Evolutionary conservation across 1,284 basidiomycete genomes (phyloP).

Genomic region (Cryptococcus sp.): DNA sequence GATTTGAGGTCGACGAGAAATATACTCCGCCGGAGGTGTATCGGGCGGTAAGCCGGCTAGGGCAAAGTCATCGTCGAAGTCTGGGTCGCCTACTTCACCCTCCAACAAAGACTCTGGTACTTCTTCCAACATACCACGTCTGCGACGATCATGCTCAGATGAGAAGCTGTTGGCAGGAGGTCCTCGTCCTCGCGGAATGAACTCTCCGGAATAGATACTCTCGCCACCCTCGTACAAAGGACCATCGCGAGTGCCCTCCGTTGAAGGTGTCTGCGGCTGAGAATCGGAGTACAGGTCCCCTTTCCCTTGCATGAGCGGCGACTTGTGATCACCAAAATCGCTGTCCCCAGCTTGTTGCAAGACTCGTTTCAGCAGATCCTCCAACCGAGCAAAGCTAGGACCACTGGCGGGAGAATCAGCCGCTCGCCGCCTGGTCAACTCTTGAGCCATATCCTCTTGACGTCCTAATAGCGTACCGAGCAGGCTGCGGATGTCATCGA

Average conservation of each 20-base stretch:
- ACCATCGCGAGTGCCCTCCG: constrained; percentile 27
- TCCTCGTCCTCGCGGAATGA: constrained; percentile 17
- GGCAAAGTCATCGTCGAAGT: constrained; percentile 47
- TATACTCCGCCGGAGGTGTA: constrained; percentile 37
- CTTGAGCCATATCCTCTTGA: constrained; percentile 38
- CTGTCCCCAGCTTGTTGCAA: constrained; percentile 35
- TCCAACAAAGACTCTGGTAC: constrained; percentile 40
- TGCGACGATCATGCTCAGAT: constrained; percentile 22
- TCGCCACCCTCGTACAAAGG: constrained; percentile 35
- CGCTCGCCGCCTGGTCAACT: constrained; percentile 27
- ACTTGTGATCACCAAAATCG: constrained; percentile 26
- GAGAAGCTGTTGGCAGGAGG: constrained; percentile 43
- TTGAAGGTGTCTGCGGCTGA: constrained; percentile 8
- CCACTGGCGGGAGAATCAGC: constrained; percentile 27
- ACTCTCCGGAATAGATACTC: constrained; percentile 41
- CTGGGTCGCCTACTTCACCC: constrained; percentile 25
- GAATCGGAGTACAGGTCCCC: constrained; percentile 5
- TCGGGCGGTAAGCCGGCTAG: constrained; percentile 43
- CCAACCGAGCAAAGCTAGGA: constrained; percentile 33
- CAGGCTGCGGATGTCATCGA: constrained; percentile 44
- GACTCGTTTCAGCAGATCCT: constrained; percentile 43
- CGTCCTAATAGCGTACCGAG: constrained; percentile 41
- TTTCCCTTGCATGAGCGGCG: background rate
- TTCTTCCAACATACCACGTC: constrained; percentile 13
- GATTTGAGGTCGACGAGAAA: constrained; percentile 17